Base-by-base conservation (phyloP, 208 protist species). In the Vickermania ingenoplastis region DNA sequence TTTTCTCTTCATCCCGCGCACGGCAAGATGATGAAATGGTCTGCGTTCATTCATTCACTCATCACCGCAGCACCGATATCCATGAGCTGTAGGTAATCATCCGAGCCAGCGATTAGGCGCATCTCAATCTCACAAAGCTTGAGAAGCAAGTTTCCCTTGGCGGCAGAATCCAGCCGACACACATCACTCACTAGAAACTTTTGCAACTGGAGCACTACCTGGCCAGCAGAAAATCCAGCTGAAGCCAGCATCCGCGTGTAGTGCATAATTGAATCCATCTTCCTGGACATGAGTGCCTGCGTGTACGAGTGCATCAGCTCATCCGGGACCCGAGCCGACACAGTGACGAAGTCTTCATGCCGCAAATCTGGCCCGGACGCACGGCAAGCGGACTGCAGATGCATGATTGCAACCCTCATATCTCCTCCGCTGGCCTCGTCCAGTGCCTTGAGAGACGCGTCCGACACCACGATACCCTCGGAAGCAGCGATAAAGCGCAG, bases 341-440 rank as follows among this genome's bases (percentile, higher is more conserved):
- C 77, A 31, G 76, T 63, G 4, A 90, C 77, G 63, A 98, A 95
- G 59, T 92, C 76, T 29, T 94, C 85, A 4, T 76, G 36, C 2
- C 57, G 61, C 21, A 97, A 65, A 50, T 96, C 81, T 29, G 65
- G 67, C 24, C 87, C 89, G 50, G 71, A 77, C 14, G 93, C 89
- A 51, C 83, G 88, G 24, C 82, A 75, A 11, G 92, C 89, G 0
- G 85, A 93, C 77, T 99, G 97, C 14, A 99, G 74, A 49, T 93
- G 82, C 62, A 95, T 99, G 52, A 99, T 98, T 21, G 96, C 96
- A 49, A 90, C 80, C 21, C 98, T 89, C 71, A 99, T 78, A 75
- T 99, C 98, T 11, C 98, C 98, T 4, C 84, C 83, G 55, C 88
- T 96, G 1, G 96, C 77, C 1, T 61, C 17, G 48, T 96, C 83